Conservation (phyloP, 805 yeast genomes). For the Diddensiella santjacobensis region DNA sequence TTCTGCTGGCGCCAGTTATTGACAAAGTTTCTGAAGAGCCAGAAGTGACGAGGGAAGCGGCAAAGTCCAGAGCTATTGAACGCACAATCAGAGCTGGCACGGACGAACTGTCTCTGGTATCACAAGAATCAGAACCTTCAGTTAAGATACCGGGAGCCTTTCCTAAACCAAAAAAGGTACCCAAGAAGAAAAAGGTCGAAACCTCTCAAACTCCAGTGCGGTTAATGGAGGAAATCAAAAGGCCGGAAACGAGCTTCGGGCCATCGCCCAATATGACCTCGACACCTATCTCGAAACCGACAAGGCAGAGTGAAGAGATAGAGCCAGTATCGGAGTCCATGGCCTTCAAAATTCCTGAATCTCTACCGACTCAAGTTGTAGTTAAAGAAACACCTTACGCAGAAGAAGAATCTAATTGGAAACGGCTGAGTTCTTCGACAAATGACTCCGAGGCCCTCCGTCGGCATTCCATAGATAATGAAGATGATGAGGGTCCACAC, state of each 20-base stretch:
- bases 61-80: no score
- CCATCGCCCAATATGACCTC: background rate
- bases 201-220: background rate
- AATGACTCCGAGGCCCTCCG: background rate
- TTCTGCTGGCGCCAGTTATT: no score
- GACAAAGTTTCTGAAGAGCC: no score
- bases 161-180: slow-evolving; percentile 2
- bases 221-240: background rate
- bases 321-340: background rate
- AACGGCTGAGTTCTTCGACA: slow-evolving; percentile 11
- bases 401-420: slow-evolving; percentile 4
- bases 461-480: background rate
- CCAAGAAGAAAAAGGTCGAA: background rate
- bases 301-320: background rate
- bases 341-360: background rate
- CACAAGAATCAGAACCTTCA: slow-evolving; percentile 1
- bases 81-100: no score
- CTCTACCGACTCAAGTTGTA: background rate
- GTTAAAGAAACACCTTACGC: background rate
- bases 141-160: slow-evolving; percentile 12
- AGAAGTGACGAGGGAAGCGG: no score
- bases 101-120: background rate
- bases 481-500: background rate
- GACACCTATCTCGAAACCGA: background rate
- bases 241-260: background rate